phyloP scores from a whole-genome alignment of 495 filamentous ascomycete species.

The Cryomyces minteri region DNA sequence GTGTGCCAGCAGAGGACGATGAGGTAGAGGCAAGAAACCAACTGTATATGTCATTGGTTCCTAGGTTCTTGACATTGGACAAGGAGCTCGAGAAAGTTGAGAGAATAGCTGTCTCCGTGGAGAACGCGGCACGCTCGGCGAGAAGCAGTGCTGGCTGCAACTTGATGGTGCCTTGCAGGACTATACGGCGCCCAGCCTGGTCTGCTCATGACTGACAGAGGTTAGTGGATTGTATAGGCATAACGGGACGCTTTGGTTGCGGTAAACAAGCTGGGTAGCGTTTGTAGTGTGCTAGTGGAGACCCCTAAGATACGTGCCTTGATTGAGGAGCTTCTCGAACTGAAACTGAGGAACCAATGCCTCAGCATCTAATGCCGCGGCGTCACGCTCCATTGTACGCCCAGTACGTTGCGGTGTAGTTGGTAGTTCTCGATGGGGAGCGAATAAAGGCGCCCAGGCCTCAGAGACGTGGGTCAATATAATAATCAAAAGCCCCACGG shows the following conservation, averaged over 20 bases:
- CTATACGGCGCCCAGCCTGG: conserved; percentile 61
- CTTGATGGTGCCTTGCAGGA: conserved; percentile 56
- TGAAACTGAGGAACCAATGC: conserved; percentile 11
- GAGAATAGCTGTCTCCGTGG: conserved; percentile 37
- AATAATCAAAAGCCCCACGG: too few relatives aligned
- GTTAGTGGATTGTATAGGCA: not conserved
- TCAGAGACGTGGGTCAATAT: too few relatives aligned
- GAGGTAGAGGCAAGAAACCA: conserved; percentile 61
- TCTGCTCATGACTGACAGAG: conserved; percentile 29
- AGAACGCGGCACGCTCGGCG: conserved; percentile 63
- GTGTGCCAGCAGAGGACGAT: conserved; percentile 2
- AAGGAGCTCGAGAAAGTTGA: conserved; percentile 32
- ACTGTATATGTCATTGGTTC: conserved; percentile 86
- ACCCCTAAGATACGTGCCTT: conserved; percentile 19
- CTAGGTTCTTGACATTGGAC: conserved; percentile 56
- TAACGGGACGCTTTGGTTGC: not conserved
- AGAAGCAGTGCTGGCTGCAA: conserved; percentile 49
- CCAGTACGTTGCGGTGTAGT: too few relatives aligned
- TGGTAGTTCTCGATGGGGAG: too few relatives aligned
- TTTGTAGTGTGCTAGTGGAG: too few relatives aligned
- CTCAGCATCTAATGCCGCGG: not conserved
- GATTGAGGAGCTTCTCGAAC: conserved; percentile 11
- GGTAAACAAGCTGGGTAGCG: not conserved
- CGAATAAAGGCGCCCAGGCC: too few relatives aligned
- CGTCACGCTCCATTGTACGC: too few relatives aligned